Base-by-base conservation (phyloP, 352 stramenopile genomes). In the Phytophthora tentaculata region DNA sequence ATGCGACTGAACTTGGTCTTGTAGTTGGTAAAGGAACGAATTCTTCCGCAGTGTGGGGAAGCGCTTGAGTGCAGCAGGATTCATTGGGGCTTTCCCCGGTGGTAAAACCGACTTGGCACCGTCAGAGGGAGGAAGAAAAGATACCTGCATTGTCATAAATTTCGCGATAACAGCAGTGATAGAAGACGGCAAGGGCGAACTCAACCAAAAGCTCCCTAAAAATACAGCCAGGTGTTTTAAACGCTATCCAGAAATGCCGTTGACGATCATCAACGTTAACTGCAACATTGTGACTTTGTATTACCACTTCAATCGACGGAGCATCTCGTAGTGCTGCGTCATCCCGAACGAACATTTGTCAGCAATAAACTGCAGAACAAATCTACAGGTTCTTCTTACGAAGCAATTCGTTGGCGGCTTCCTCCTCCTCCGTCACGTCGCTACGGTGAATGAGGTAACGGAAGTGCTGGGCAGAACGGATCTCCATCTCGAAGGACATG, bases 401-500 rank as follows among this genome's bases (percentile, higher is more conserved):
- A 54, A 86, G 80, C 10, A 77, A 52, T 22, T 89, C 81, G 59
- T 88, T 88, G 41, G 74, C 75, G 17, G 66, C 73, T 57, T 86
- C 81, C 52, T 89, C 60, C 39, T 88, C 79, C 0, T 70, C 67
- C 13, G 81, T 84, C 29, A 83, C 73, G 55, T 88, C 81, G 39
- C 56, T 75, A 56, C 81, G 81, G 73, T 88, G 77, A 55, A 91
- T 83, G 9, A 88, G 73, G 69, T 89, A 88, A 60, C 83, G 81
- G 62, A 84, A 88, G 67, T 91, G 83, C 66, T 87, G 77, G 45
- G 81, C 69, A 44, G 83, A 86, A 45, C 83, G 83, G 62, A 91
- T 89, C 71, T 91, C 83, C 62, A 89, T 75, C 64, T 91, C 83
- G 35, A 91, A 86, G 4, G 83, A 79, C 57, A 89, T 81, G 39